A percentile compares a stretch with the other conserved stretches of the same genome.
These are phyloP conservation scores for Immersiella caudata DNA, from an alignment of 495 filamentous ascomycete species.

Conservation along the genomic window DNA sequence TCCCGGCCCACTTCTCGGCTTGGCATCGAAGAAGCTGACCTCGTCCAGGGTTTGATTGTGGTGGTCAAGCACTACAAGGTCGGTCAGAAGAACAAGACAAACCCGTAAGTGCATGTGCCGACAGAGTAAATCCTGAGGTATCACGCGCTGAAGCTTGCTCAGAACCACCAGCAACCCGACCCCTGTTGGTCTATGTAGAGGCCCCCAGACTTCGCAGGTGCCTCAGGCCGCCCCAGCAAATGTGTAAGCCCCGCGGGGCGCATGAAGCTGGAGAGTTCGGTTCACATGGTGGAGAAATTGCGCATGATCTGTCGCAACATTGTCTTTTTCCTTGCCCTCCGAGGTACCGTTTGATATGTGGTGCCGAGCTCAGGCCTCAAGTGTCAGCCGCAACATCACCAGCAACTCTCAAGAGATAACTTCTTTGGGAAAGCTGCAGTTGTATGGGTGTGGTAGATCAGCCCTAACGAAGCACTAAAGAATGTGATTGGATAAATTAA, in stretches of 20 bases:
- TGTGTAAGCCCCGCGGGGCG: not conserved
- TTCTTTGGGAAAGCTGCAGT: too few relatives aligned
- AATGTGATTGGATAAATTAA: too few relatives aligned
- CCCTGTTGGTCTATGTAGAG: not conserved
- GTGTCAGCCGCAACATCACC: too few relatives aligned
- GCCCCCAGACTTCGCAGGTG: constrained; percentile 2
- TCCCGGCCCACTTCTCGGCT: not conserved
- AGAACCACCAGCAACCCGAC: not conserved
- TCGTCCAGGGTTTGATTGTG: constrained; percentile 6
- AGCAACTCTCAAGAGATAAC: too few relatives aligned
- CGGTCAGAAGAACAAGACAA: not conserved
- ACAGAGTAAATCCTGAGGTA: not conserved
- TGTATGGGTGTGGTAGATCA: too few relatives aligned
- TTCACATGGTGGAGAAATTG: too few relatives aligned
- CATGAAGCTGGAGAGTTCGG: not conserved
- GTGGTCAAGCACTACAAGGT: constrained; percentile 15
- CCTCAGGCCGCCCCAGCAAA: not conserved
- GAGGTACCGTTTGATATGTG: too few relatives aligned
- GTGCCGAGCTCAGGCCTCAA: too few relatives aligned
- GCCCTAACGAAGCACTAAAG: too few relatives aligned
- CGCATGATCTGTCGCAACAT: too few relatives aligned
- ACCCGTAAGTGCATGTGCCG: not conserved
- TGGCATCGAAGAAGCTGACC: not conserved
- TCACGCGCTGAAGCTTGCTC: not conserved
- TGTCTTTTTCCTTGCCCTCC: too few relatives aligned